Percentiles rank a stretch among this genome's conserved stretches.
phyloP scores from a whole-genome alignment of 2,329 filamentous ascomycete species.

The Eurotiales sp. region DNA sequence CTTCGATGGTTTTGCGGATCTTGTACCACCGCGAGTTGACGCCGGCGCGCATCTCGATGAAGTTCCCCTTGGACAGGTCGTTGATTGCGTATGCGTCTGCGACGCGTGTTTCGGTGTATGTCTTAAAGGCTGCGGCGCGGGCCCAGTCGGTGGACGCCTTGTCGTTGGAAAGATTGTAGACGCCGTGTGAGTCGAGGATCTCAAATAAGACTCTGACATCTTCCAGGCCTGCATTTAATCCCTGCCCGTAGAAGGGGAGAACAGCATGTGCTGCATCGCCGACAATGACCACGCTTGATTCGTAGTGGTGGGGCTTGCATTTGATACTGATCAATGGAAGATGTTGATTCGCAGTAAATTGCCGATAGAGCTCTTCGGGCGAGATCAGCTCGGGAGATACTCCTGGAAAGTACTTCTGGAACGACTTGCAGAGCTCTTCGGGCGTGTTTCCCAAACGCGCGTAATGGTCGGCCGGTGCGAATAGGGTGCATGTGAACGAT shows the following conservation, averaged over 20 bases:
- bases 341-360: conserved; percentile 80
- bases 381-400: conserved; percentile 61
- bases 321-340: conserved; percentile 92
- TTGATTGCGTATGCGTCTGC: conserved; percentile 86
- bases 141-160: conserved; percentile 45
- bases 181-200: conserved; percentile 66
- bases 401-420: conserved; percentile 80
- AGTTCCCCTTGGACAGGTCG: conserved; percentile 85
- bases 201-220: conserved; percentile 87
- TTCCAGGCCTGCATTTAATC: conserved; percentile 95
- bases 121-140: conserved; percentile 54
- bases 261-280: conserved; percentile 96
- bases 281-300: conserved; percentile 72
- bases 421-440: conserved; percentile 74
- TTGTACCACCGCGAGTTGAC: conserved; percentile 76
- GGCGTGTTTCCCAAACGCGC: conserved; percentile 62
- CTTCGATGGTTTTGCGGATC: conserved; percentile 80
- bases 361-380: conserved; percentile 62
- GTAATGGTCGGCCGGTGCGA: conserved; percentile 72
- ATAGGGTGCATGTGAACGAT: conserved; percentile 92
- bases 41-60: conserved; percentile 85
- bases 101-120: conserved; percentile 71
- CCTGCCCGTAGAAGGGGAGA: conserved; percentile 97
- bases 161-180: conserved; percentile 31
- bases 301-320: conserved; percentile 82